Base-by-base conservation (phyloP, 2,329 filamentous ascomycete species). In the Raffaelea ambrosiae region DNA sequence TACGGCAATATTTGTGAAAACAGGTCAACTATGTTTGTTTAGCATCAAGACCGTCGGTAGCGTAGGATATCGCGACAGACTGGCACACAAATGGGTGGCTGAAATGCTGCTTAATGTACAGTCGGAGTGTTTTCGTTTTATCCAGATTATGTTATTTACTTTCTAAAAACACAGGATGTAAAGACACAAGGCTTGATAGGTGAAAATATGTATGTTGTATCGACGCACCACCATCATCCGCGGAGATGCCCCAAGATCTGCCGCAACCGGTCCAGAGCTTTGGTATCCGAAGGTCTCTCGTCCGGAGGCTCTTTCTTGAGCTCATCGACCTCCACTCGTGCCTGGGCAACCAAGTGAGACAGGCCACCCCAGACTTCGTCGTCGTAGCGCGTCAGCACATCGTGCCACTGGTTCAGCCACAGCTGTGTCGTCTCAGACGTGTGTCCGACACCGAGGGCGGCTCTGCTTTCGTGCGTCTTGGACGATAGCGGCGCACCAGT, bases 321-420 rank as follows among this genome's bases (percentile, higher is more conserved):
- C 22, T 66, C 59, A 43, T 73, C 65, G 19, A 85, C 61, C 58
- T 86, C 82, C 41, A 63, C 62, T 48, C 66, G 67, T 4, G 82
- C 83, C 51, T 77, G 71, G 44, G 69, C 65, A 10, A 81, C 72
- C 31, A 84, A 64, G 3, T 74, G 69, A 26, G 70, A 63, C 19
- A 86, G 61, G 48, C 77, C 79, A 19, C 83, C 83, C 83, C 83
- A 86, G 21, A 86, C 81, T 48, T 84, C 77, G 58, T 85, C 79
- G 0, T 72, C 72, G 54, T 84, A 83, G 31, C 68, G 64, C 2
- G 67, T 71, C 21, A 83, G 64, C 8, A 81, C 76, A 39, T 69
- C 66, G 31, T 69, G 68, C 78, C 79, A 83, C 55, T 79, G 71
- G 33, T 67, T 62, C 13, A 76, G 60, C 76, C 77, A 81, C 16